Percentiles rank a stretch among this genome's conserved stretches.
These are phyloP conservation scores for Parathielavia hyrcaniae DNA, from an alignment of 495 filamentous ascomycete species.

Conservation along the genomic window DNA sequence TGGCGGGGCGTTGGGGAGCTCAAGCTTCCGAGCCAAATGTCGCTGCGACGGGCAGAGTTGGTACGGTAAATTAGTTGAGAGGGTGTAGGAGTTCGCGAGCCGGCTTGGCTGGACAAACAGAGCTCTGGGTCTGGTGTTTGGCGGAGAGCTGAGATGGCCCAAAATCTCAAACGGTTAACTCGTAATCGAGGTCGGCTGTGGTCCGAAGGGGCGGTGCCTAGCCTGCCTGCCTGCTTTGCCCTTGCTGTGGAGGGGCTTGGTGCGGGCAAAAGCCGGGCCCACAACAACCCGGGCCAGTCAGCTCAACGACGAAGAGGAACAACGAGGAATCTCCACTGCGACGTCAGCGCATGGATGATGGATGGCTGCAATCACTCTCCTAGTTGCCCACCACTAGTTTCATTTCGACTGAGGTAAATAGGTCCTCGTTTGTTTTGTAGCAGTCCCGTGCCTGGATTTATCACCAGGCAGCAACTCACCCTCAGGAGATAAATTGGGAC, in stretches of 20 bases:
- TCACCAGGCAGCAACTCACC: slow-evolving; percentile 20
- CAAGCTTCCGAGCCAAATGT: slow-evolving; percentile 9
- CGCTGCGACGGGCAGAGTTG: neutral
- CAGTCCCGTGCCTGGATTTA: neutral
- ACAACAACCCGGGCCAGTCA: no score
- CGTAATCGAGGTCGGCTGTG: slow-evolving; percentile 24
- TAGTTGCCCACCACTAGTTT: neutral
- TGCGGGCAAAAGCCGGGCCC: slow-evolving; percentile 14
- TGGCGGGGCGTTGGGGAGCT: slow-evolving; percentile 15
- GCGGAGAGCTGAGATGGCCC: slow-evolving; percentile 15
- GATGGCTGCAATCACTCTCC: slow-evolving; percentile 2
- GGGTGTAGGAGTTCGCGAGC: neutral
- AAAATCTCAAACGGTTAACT: slow-evolving; percentile 28
- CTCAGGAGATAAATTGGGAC: slow-evolving; percentile 26
- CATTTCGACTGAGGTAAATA: neutral
- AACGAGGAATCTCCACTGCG: no score
- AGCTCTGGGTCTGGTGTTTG: slow-evolving; percentile 2
- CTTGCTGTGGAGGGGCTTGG: neutral
- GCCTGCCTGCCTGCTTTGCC: slow-evolving; percentile 8
- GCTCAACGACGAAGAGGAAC: no score
- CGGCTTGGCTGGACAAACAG: slow-evolving; percentile 4
- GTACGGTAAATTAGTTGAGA: neutral
- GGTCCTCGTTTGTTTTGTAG: slow-evolving; percentile 10
- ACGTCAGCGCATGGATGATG: slow-evolving; percentile 44
- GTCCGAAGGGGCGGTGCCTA: slow-evolving; percentile 19